Evolutionary conservation across 1,139 yeast genomes (phyloP), one percentile per base, ranked within the genome.

Genomic region (Protomyces lactucae-debilis): DNA sequence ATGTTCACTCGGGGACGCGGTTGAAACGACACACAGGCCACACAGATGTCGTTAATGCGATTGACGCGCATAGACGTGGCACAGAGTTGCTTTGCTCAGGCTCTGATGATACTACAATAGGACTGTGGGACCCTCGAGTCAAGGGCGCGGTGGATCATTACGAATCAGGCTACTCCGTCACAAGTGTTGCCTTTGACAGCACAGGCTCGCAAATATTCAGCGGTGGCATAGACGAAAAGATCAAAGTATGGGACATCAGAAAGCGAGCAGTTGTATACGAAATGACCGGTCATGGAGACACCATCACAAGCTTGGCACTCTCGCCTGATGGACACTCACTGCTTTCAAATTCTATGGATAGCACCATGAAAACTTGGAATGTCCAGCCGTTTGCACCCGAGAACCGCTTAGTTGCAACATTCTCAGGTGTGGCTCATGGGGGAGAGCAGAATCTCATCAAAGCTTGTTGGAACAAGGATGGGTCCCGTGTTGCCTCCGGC

Each of bases 221-320:
- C 3, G 78, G 86, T 0, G 96, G 96, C 0, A 82, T 88, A 2
- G 93, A 88, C 67, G 86, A 90, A 0, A 74, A 78, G 0, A 79
- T 88, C 0, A 73, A 76, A 57, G 86, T 61, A 12, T 69, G 73
- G 71, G 39, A 74, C 85, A 68, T 74, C 75, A 39, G 69, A 76
- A 35, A 74, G 75, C 5, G 66, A 70, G 12, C 55, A n/a, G 66
- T 66, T 8, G 57, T 69, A n/a, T 85, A 87, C 36, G 68, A 67
- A 23, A 67, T 76, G 12, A 59, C 69, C 2, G 77, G 77, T 1
- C 87, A 84, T 57, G 73, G 74, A 10, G 80, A 77, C 52, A 76
- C 85, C 1, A 80, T 86, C 14, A 83, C 91, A 0, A 74, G 80
- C 3, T 75, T 86, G 23, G 70, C 82, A 1, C 76, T 85, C 9